A percentile compares a stretch with the other conserved stretches of the same genome.
Evolutionary conservation across 305 asterid genomes (phyloP).

Genomic region (Fraxinus floribunda): DNA sequence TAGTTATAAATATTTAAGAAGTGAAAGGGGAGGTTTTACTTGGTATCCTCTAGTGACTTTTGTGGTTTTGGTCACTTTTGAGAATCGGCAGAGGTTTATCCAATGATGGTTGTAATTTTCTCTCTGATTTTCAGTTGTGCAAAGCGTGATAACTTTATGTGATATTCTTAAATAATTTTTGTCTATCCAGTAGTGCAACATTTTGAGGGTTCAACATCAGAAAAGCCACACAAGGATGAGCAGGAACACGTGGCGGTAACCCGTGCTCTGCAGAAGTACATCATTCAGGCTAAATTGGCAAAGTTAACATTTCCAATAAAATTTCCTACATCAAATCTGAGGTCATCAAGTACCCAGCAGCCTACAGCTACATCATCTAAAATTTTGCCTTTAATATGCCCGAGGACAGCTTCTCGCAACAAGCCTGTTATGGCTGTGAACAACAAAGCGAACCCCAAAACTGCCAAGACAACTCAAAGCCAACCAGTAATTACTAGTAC

Average conservation of each 20-base stretch:
- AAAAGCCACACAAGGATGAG: constrained; percentile 29
- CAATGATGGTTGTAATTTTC: background rate
- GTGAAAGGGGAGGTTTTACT: background rate
- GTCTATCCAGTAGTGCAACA: constrained; percentile 31
- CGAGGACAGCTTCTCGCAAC: constrained; percentile 36
- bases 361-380: constrained; percentile 38
- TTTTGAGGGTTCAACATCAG: constrained; percentile 20
- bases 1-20: background rate
- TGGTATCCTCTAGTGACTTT: background rate
- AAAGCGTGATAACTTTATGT: background rate
- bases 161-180: constrained; percentile 1
- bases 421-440: constrained; percentile 27
- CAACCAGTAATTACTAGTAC: constrained; percentile 27
- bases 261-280: constrained; percentile 32
- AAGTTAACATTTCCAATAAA: constrained; percentile 24
- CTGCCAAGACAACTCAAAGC: constrained; percentile 30
- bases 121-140: background rate
- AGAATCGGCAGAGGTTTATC: background rate
- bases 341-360: constrained; percentile 31
- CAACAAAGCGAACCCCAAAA: constrained; percentile 19
- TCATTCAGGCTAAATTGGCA: constrained; percentile 25
- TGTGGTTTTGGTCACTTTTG: background rate
- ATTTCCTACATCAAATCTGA: constrained; percentile 29
- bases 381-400: constrained; percentile 48
- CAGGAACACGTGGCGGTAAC: constrained; percentile 37